Evolutionary conservation across 1,139 yeast genomes (phyloP).

Genomic region (Dujonia santamariae): DNA sequence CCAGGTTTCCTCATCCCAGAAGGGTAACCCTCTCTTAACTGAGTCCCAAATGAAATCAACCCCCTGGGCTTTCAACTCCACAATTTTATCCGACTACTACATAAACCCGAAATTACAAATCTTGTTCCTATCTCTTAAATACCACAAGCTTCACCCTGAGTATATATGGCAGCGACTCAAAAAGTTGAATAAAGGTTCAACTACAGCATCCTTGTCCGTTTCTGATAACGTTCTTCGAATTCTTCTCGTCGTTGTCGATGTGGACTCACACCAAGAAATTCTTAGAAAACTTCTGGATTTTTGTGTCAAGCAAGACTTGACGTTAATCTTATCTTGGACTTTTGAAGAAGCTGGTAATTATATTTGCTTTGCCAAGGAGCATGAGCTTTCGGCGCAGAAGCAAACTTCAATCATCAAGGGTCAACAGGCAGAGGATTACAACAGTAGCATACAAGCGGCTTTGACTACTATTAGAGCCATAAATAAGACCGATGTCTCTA

Average conservation of each 20-base stretch:
- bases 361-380: conserved; percentile 49
- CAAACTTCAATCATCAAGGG: conserved; percentile 38
- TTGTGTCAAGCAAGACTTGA: conserved; percentile 67
- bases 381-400: conserved; percentile 34
- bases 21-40: conserved; percentile 41
- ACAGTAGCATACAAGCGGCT: conserved; percentile 48
- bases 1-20: conserved; percentile 31
- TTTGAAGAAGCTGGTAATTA: conserved; percentile 86
- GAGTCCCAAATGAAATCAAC: conserved; percentile 37
- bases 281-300: conserved; percentile 67
- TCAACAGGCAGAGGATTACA: conserved; percentile 39
- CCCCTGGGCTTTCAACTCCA: conserved; percentile 35
- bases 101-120: conserved; percentile 66
- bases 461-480: conserved; percentile 52
- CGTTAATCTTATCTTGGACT: conserved; percentile 76
- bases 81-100: conserved; percentile 57
- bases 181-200: conserved; percentile 38
- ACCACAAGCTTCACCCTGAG: conserved; percentile 86
- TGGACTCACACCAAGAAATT: conserved; percentile 69
- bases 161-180: conserved; percentile 72
- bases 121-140: conserved; percentile 71
- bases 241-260: conserved; percentile 72
- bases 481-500: conserved; percentile 59
- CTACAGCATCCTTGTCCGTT: too few relatives aligned
- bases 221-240: conserved; percentile 55